Evolutionary conservation across 805 yeast genomes (phyloP).

Genomic region (Yamadazyma tumulicola): DNA sequence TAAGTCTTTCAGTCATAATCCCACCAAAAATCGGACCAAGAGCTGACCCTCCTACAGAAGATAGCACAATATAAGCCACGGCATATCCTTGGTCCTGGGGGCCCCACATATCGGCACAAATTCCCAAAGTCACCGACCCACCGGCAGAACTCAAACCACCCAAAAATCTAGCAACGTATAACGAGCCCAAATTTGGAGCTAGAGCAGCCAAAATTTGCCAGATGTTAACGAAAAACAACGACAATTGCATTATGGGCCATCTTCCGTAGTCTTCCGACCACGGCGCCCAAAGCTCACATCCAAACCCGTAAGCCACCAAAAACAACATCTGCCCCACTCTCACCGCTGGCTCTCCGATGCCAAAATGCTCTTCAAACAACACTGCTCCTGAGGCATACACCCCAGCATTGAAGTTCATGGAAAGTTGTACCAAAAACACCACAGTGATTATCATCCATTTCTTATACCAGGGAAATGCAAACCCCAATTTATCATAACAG

Average conservation of each 20-base stretch:
- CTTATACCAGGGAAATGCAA: slow-evolving; percentile 23
- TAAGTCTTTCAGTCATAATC: slow-evolving; percentile 36
- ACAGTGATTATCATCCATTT: slow-evolving; percentile 37
- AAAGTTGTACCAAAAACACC: slow-evolving; percentile 34
- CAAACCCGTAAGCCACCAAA: slow-evolving; percentile 28
- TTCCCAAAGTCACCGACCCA: slow-evolving; percentile 32
- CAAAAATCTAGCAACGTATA: slow-evolving; percentile 22
- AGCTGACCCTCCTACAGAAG: slow-evolving; percentile 29
- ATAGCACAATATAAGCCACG: slow-evolving; percentile 29
- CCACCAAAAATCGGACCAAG: slow-evolving; percentile 29
- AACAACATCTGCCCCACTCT: slow-evolving; percentile 27
- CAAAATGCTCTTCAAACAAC: slow-evolving; percentile 19
- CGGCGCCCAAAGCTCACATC: slow-evolving; percentile 35
- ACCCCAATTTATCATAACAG: slow-evolving; percentile 34
- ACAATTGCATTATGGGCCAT: slow-evolving; percentile 30
- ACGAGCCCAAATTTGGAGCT: slow-evolving; percentile 26
- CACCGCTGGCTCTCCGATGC: slow-evolving; percentile 20
- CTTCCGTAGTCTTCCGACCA: slow-evolving; percentile 34
- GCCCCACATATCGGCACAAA: slow-evolving; percentile 34
- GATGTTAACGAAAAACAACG: slow-evolving; percentile 26
- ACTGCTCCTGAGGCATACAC: slow-evolving; percentile 26
- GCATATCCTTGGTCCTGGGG: slow-evolving; percentile 30
- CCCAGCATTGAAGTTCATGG: slow-evolving; percentile 41
- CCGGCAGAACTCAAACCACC: slow-evolving; percentile 33
- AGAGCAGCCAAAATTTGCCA: slow-evolving; percentile 31